These are phyloP conservation scores for Dinochytrium kinnereticum DNA, from an alignment of 371 early-diverging fungal genomes.

Conservation along the genomic window DNA sequence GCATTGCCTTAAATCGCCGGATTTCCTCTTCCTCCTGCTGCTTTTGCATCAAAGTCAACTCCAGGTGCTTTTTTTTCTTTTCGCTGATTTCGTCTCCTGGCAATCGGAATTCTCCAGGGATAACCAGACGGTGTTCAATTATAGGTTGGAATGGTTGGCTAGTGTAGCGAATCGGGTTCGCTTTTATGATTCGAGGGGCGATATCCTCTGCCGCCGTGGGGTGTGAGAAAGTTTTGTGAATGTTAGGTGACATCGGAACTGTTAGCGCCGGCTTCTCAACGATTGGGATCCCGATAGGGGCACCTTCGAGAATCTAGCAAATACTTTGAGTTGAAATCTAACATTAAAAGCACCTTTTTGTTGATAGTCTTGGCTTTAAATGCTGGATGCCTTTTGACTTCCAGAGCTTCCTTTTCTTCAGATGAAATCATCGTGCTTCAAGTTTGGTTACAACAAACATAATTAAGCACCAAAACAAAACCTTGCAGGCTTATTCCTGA, in stretches of 20 bases:
- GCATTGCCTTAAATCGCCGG: slow-evolving; percentile 44
- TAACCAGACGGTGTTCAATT: slow-evolving; percentile 42
- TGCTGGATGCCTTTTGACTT: slow-evolving; percentile 35
- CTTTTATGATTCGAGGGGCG: slow-evolving; percentile 43
- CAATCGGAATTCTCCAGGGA: slow-evolving; percentile 39
- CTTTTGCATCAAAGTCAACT: slow-evolving; percentile 27
- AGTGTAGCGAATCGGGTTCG: slow-evolving; percentile 44
- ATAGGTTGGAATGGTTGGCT: slow-evolving; percentile 46
- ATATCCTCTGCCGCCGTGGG: slow-evolving; percentile 20
- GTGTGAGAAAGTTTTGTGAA: slow-evolving; percentile 44
- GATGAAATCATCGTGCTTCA: slow-evolving; percentile 33
- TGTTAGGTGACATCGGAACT: slow-evolving; percentile 49
- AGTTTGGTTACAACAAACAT: neutral
- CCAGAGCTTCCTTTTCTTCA: slow-evolving; percentile 41
- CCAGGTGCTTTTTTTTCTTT: slow-evolving; percentile 43
- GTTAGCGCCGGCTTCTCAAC: slow-evolving; percentile 37
- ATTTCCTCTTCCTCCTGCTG: slow-evolving; percentile 34
- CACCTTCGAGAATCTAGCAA: slow-evolving; percentile 38
- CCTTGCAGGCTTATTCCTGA: slow-evolving; percentile 40
- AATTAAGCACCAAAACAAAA: slow-evolving; percentile 10
- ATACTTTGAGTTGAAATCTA: neutral
- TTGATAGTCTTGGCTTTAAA: slow-evolving; percentile 54
- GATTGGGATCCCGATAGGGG: slow-evolving; percentile 37
- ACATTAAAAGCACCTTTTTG: slow-evolving; percentile 28
- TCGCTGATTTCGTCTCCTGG: slow-evolving; percentile 54